Evolutionary conservation across 2,329 filamentous ascomycete species (phyloP), one percentile per base, ranked within the genome.

Genomic region (Paecilomyces variotii): DNA sequence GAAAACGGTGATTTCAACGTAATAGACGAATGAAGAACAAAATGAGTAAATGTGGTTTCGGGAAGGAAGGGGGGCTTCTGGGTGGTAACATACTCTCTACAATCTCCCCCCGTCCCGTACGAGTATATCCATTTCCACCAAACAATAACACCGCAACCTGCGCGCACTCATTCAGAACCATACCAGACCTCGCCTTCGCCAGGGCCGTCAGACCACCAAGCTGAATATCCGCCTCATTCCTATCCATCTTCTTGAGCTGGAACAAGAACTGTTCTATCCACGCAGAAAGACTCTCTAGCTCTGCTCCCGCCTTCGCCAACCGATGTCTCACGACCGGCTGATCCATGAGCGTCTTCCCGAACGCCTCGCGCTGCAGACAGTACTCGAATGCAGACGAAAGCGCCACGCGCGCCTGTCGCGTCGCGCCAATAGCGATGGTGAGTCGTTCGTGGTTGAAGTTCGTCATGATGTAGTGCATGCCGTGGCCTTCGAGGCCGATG

Each of bases 361-460:
- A 89, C 1, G 86, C 86, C 69, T 88, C 85, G 19, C 86, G 79
- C 72, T 86, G 86, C 62, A 88, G 70, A 26, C 81, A 81, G 65
- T 88, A 88, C 56, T 81, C 81, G 63, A 87, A 83, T 0, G 86
- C 85, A 0, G 82, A 70, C 12, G 78, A 73, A 1, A 88, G 75
- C 0, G 84, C 85, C 1, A 87, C 84, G 7, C 82, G 79, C 0
- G 86, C 80, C 65, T 85, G 79, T 2, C 88, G 78, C 1, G 86
- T 87, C 0, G 82, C 81, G 0, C 82, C 81, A 12, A 90, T 82
- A 0, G 84, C 79, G 62, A 91, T 88, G 14, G 80, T 80, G 10
- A 91, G 77, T 0, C 88, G 82, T 71, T 91, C 88, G 70, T 91
- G 87, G 75, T 91, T 91, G 81, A 91, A 91, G 74, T 91, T 89